phyloP scores from a whole-genome alignment of 2,329 filamentous ascomycete genomes.

The Cyphellophora attinorum region DNA sequence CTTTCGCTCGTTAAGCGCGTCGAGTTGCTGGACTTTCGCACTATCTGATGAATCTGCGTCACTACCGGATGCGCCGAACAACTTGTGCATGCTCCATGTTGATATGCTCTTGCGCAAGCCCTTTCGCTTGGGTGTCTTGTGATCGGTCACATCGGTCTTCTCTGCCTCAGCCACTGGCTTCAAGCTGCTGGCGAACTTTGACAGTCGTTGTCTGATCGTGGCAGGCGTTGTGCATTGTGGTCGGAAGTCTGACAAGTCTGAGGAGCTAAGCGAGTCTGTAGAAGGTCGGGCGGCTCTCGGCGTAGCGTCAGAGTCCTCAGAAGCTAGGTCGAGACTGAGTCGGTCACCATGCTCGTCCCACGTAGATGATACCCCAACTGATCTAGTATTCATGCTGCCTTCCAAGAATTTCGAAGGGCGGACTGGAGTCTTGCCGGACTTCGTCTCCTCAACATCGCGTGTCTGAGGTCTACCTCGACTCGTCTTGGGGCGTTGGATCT shows the following conservation, averaged over 20 bases:
- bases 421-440: too few species aligned
- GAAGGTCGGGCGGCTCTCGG: conserved; percentile 8
- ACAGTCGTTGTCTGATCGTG: conserved; percentile 12
- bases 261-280: conserved; percentile 5
- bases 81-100: conserved; percentile 13
- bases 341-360: conserved; percentile 13
- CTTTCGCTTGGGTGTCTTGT: conserved; percentile 8
- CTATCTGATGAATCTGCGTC: conserved; percentile 3
- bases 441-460: too few species aligned
- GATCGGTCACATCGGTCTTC: conserved; percentile 2
- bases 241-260: conserved; percentile 17
- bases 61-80: background rate
- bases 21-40: conserved; percentile 3
- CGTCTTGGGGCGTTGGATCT: conserved; percentile 10
- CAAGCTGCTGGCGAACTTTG: conserved; percentile 12
- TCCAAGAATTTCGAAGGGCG: conserved; percentile 61
- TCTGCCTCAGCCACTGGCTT: conserved; percentile 7
- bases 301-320: conserved; percentile 4
- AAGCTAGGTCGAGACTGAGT: conserved; percentile 5
- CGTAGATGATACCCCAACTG: conserved; percentile 15
- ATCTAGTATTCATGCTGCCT: conserved; percentile 76
- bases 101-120: conserved; percentile 18
- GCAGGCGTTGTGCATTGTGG: conserved; percentile 11
- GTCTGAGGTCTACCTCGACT: conserved; percentile 10
- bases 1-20: too few species aligned